Base-by-base conservation (phyloP, 2,329 filamentous ascomycete species). In the Lecanosticta acicola region DNA sequence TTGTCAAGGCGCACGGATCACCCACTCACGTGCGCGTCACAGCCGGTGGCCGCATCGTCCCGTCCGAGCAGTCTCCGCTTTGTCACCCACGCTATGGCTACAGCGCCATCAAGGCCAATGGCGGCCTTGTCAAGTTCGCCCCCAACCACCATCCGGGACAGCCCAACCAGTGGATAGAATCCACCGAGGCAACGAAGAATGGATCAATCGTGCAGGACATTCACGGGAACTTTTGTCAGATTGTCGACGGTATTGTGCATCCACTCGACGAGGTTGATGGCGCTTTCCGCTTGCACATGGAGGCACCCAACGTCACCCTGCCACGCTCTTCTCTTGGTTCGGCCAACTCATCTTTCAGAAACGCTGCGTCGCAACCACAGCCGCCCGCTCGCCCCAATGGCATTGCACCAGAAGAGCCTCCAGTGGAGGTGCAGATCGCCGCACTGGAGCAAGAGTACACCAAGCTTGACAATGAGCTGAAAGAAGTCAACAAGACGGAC, bases 1-100 rank as follows among this genome's bases (percentile, higher is more conserved):
- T 76, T 34, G 68, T 75, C 57, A 73, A 74, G 51, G 68, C 72
- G 49, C 73, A 76, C 62, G 72, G 72, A 43, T 75, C 72, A 32
- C 73, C 73, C 29, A 70, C 69, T 17, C 71, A 72, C 46, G 61
- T 75, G 45, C 70, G 73, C 46, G 73, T 76, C 35, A 76, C 73
- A 39, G 73, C 73, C 50, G 73, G 73, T 32, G 73, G 73, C n/a
- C 68, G 72, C 14, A 70, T 76, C 49, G 72, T 76, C n/a, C 72
- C 72, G 11, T 72, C 67, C 41, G 72, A 68, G 42, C 62, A 66
- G 46, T 68, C 66, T 19, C 64, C 65, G 29, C 57, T 68, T 11
- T 66, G 64, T 38, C 62, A 65, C 42, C 66, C 65, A 21, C 64
- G 65, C 40, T 68, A 63, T 40, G 63, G 65, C 39, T 67, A 65